phyloP scores from a whole-genome alignment of 192 early-diverging fungal genomes.

The Physocladia obscura region DNA sequence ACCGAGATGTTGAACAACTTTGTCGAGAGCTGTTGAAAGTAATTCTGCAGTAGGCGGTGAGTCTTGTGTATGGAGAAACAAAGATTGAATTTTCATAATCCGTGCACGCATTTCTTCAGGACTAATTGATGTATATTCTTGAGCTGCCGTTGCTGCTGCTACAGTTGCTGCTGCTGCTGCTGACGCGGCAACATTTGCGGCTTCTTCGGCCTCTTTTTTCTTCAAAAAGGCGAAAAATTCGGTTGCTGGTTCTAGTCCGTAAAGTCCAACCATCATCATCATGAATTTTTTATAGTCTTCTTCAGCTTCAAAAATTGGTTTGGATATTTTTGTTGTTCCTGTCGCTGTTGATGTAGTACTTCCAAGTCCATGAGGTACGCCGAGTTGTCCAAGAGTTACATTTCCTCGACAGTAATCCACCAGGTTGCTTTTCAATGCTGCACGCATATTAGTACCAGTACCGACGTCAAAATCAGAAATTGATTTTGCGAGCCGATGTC shows the following conservation, averaged over 20 bases:
- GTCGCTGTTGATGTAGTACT: background rate
- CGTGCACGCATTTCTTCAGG: conserved; percentile 13
- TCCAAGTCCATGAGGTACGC: background rate
- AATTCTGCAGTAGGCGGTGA: background rate
- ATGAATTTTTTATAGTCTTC: conserved; percentile 34
- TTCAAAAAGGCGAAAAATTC: conserved; percentile 8
- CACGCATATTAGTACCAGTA: background rate
- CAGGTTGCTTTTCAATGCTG: conserved; percentile 17
- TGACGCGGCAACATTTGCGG: background rate
- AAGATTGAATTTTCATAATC: background rate
- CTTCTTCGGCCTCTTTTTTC: conserved; percentile 4
- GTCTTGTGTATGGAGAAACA: background rate
- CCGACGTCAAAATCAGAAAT: conserved; percentile 6
- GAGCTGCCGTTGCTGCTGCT: background rate
- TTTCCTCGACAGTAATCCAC: conserved; percentile 31
- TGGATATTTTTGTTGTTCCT: background rate
- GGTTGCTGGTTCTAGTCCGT: background rate
- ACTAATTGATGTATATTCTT: no score
- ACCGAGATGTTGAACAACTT: background rate
- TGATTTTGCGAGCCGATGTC: conserved; percentile 8
- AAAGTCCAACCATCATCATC: conserved; percentile 26
- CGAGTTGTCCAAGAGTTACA: conserved; percentile 18
- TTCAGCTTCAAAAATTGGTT: no score
- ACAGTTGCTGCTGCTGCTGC: background rate
- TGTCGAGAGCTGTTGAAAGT: background rate